phyloP scores from a whole-genome alignment of 306 rosid genomes.

The Gastrolobium bilobum region DNA sequence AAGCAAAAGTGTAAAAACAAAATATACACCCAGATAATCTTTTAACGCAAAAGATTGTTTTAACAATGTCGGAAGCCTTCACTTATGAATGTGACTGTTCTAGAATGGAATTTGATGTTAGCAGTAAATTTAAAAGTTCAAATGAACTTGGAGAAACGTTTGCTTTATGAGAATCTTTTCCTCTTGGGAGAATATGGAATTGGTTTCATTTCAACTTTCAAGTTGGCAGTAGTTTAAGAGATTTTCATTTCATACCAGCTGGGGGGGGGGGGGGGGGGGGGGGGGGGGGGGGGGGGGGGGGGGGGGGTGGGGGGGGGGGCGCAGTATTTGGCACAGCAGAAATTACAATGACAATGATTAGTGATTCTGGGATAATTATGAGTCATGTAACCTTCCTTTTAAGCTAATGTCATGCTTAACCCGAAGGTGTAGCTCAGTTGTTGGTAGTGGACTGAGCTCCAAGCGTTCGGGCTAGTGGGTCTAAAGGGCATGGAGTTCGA shows the following conservation, averaged over 20 bases:
- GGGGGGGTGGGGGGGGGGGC: too few relatives aligned
- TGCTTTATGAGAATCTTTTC: slow-evolving; percentile 28
- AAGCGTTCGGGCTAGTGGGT: too few relatives aligned
- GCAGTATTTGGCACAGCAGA: slow-evolving; percentile 37
- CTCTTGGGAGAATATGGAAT: not conserved
- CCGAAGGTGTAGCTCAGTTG: too few relatives aligned
- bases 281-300: too few relatives aligned
- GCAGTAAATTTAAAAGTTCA: not conserved
- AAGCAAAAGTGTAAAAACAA: not conserved
- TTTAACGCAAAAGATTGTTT: not conserved
- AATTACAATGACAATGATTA: slow-evolving; percentile 31
- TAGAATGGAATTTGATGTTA: not conserved
- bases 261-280: too few relatives aligned
- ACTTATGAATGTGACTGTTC: not conserved
- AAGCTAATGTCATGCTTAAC: too few relatives aligned
- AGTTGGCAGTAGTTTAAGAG: slow-evolving; percentile 42
- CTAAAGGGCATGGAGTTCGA: too few relatives aligned
- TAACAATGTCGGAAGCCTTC: not conserved
- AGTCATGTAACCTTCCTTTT: not conserved
- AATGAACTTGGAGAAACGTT: not conserved
- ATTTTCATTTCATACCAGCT: not conserved
- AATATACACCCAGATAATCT: not conserved
- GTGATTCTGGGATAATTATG: slow-evolving; percentile 8
- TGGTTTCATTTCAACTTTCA: slow-evolving; percentile 20
- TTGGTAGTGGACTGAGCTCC: too few relatives aligned